Evolutionary conservation across 306 rosid genomes (phyloP).

Genomic region (Castanea crenata): DNA sequence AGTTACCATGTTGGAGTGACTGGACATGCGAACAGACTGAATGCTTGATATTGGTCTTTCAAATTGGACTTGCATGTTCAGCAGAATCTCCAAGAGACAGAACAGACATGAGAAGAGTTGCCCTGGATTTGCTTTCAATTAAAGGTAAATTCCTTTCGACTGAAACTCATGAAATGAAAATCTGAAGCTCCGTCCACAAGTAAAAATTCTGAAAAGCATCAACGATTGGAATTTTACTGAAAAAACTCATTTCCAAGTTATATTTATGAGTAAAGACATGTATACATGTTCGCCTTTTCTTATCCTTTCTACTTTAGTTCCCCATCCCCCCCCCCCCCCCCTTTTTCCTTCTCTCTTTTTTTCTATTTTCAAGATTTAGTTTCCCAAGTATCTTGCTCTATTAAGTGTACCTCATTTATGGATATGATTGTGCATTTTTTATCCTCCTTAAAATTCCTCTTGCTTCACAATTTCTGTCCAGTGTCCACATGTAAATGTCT

Average conservation of each 20-base stretch:
- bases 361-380: too few relatives aligned
- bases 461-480: too few relatives aligned
- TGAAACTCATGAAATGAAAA: background rate
- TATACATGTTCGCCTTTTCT: too few relatives aligned
- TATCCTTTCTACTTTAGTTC: too few relatives aligned
- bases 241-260: background rate
- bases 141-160: background rate
- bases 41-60: background rate
- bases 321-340: too few relatives aligned
- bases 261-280: too few relatives aligned
- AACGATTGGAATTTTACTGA: background rate
- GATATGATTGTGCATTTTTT: too few relatives aligned
- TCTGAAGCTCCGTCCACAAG: background rate
- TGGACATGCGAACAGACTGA: background rate
- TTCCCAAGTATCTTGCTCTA: too few relatives aligned
- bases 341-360: too few relatives aligned
- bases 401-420: too few relatives aligned
- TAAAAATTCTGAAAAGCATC: background rate
- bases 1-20: background rate
- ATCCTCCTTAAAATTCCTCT: too few relatives aligned
- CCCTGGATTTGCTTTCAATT: background rate
- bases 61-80: constrained; percentile 10
- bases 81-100: background rate
- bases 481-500: too few relatives aligned
- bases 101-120: constrained; percentile 1